Evolutionary conservation across 1,284 basidiomycete genomes (phyloP).

Genomic region (Porogramme epimiltina): DNA sequence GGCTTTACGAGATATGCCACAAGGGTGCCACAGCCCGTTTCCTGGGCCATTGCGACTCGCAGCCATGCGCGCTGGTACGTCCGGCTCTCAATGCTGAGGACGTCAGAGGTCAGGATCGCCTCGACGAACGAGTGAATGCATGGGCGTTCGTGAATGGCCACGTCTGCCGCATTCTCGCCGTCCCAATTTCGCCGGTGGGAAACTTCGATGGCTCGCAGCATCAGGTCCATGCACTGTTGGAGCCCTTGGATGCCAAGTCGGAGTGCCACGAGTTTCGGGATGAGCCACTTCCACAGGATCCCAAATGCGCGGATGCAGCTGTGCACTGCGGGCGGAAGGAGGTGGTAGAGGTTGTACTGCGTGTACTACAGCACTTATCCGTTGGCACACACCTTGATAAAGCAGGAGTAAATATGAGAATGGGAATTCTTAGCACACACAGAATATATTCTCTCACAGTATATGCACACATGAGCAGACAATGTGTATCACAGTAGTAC

Average conservation of each 20-base stretch:
- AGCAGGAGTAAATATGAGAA: no score
- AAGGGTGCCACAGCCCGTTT: conserved; percentile 62
- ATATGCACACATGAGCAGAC: no score
- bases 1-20: conserved; percentile 55
- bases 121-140: conserved; percentile 79
- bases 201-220: conserved; percentile 71
- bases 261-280: conserved; percentile 65
- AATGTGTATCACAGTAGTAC: no score
- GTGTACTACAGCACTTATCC: no score
- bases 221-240: conserved; percentile 71
- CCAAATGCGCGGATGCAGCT: conserved; percentile 73
- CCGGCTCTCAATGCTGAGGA: conserved; percentile 75
- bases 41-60: conserved; percentile 60
- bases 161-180: conserved; percentile 28
- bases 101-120: conserved; percentile 66
- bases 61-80: conserved; percentile 74
- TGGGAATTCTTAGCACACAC: no score
- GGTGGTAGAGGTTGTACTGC: conserved; percentile 69
- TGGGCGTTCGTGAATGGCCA: conserved; percentile 46
- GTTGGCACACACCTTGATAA: no score
- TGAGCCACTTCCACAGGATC: conserved; percentile 75
- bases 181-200: conserved; percentile 62
- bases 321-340: conserved; percentile 71
- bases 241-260: conserved; percentile 60
- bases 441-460: no score